Percentiles rank a stretch among this genome's conserved stretches.
Conservation (phyloP, 352 stramenopile genomes). For the Halophytophthora polymorphica region DNA sequence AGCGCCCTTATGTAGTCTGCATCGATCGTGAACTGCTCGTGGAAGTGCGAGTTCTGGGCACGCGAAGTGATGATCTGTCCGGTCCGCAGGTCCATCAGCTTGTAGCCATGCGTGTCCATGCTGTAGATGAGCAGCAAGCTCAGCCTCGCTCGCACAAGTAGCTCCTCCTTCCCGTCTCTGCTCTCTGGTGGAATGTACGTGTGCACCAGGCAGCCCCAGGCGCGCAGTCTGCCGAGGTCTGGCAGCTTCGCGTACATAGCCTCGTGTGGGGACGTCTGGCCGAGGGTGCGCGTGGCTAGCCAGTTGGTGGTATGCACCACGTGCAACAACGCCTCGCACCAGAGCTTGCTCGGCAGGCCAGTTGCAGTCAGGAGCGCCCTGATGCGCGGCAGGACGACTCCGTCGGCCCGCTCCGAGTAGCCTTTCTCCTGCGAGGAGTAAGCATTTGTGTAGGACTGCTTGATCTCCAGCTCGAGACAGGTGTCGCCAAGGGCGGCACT, state of each 20-base stretch:
- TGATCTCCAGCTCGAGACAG: constrained; percentile 2
- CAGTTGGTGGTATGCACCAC: constrained; percentile 1
- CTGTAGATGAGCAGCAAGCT: constrained; percentile 11
- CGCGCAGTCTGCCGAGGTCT: not conserved
- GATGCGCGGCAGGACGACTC: constrained; percentile 6
- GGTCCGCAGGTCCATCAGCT: not conserved
- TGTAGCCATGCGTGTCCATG: constrained; percentile 3
- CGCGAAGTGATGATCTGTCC: constrained; percentile 2
- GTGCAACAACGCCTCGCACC: not conserved
- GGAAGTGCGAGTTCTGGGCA: constrained; percentile 2
- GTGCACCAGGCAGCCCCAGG: constrained; percentile 5
- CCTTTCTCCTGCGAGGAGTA: constrained; percentile 12
- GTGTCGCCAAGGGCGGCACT: not conserved
- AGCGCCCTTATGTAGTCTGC: constrained; percentile 4
- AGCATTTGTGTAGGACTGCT: constrained; percentile 5
- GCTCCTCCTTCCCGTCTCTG: constrained; percentile 8
- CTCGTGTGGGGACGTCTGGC: not conserved
- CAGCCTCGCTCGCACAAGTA: not conserved
- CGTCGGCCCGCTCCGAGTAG: constrained; percentile 4
- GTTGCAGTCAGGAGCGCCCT: constrained; percentile 1
- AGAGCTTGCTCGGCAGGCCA: not conserved
- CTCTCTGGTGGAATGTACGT: constrained; percentile 8
- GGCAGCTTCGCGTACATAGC: not conserved
- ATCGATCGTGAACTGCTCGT: constrained; percentile 5
- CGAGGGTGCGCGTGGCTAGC: not conserved